Evolutionary conservation across 2,329 filamentous ascomycete species (phyloP).

Genomic region (Botrytis squamosa): DNA sequence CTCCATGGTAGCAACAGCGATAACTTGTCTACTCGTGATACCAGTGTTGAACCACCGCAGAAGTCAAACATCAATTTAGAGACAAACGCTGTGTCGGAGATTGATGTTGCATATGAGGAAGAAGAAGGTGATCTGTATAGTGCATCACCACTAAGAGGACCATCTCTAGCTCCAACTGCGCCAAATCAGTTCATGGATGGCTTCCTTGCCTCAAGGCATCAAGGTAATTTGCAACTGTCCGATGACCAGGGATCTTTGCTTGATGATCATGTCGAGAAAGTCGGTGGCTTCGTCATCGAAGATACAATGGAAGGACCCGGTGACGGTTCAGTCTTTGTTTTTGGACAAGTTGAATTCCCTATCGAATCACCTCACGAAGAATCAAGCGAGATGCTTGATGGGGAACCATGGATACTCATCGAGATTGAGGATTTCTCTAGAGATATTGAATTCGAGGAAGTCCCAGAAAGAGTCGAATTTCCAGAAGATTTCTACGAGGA

Average conservation of each 20-base stretch:
- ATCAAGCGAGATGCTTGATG: background rate
- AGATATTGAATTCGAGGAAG: background rate
- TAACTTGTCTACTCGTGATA: background rate
- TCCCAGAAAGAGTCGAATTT: background rate
- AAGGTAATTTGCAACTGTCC: background rate
- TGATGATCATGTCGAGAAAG: background rate
- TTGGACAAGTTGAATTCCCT: background rate
- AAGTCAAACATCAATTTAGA: background rate
- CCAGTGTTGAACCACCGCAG: background rate
- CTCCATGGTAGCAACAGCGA: background rate
- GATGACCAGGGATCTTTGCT: background rate
- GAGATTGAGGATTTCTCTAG: rapidly evolving
- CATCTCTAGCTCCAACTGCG: background rate
- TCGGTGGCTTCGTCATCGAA: background rate
- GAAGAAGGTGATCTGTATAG: background rate
- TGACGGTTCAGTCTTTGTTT: background rate
- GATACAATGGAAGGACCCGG: background rate
- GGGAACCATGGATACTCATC: background rate
- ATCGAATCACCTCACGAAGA: too few relatives aligned
- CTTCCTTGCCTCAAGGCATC: background rate
- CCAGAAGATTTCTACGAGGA: background rate
- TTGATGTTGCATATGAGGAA: background rate
- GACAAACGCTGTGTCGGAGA: background rate
- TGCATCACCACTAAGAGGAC: background rate
- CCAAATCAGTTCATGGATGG: too few relatives aligned